Percentiles rank a stretch among this genome's conserved stretches.
These are phyloP conservation scores for Clarireedia hainanense DNA, from an alignment of 2,329 filamentous ascomycete genomes.

Conservation along the genomic window DNA sequence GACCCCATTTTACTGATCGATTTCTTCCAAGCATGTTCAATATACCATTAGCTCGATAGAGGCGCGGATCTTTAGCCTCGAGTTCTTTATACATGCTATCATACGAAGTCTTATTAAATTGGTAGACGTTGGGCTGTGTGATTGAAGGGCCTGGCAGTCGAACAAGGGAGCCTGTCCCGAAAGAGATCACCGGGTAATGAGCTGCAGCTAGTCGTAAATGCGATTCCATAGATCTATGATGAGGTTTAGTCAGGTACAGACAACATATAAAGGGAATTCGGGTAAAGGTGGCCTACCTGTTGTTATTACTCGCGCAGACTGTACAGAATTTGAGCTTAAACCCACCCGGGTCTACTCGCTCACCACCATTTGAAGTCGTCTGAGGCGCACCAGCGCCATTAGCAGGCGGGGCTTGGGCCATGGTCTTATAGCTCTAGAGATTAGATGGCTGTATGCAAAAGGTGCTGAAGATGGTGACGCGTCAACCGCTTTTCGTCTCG, in stretches of 20 bases:
- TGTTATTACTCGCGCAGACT: constrained; percentile 98
- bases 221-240: constrained; percentile 86
- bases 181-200: constrained; percentile 92
- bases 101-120: constrained; percentile 96
- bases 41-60: constrained; percentile 89
- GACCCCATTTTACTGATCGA: constrained; percentile 84
- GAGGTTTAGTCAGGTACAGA: constrained; percentile 13
- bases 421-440: not conserved
- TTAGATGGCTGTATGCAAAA: not conserved
- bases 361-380: constrained; percentile 16
- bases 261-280: not conserved
- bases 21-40: constrained; percentile 95
- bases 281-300: constrained; percentile 53
- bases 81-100: constrained; percentile 91
- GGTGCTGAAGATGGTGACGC: not conserved
- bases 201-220: constrained; percentile 84
- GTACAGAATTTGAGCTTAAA: constrained; percentile 96
- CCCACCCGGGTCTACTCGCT: constrained; percentile 31
- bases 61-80: constrained; percentile 70
- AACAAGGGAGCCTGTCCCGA: constrained; percentile 91
- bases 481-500: not conserved
- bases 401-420: constrained; percentile 10
- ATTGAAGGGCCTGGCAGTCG: constrained; percentile 87
- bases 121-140: constrained; percentile 91
- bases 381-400: constrained; percentile 14